Evolutionary conservation across 2,329 filamentous ascomycete genomes (phyloP), one percentile per base, ranked within the genome.

Genomic region (Massarina eburnea): DNA sequence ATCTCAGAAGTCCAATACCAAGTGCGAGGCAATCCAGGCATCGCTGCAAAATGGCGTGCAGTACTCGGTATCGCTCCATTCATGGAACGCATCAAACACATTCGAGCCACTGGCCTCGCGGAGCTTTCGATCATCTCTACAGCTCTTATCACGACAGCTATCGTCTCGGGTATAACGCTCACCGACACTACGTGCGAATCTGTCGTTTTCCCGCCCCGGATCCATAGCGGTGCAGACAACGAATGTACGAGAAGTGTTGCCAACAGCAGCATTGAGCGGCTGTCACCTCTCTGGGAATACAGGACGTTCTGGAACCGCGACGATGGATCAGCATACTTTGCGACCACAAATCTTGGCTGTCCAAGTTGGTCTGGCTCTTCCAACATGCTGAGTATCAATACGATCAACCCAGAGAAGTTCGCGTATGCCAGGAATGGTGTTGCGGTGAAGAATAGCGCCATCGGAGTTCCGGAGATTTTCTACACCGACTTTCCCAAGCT

Each of bases 141-240:
- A 3, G 44, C 18, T n/a, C 39, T 46, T 15, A 46, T 46, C 26
- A 46, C 44, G 8, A 33, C 44, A 15, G 44, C 44, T 18, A 40
- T 46, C 20, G 39, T 46, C 21, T 39, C 44, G 17, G 44, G 33
- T 8, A 27, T 46, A 14, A 46, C 44, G 2, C 30, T 46, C 12
- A 46, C 44, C 15, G 44, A 46, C 7, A 46, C 44, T 1, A 46
- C 32, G 19, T 46, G 44, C 33, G 8, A 14, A 10, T 18, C 39
- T 21, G 39, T 33, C 7, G 20, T 46, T 10, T 26, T 19, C 15
- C 34, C 44, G 17, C 44, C 44, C 17, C 44, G 44, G 3, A 46
- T 46, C n/a, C 44, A 46, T 26, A 46, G 44, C 19, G 44, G 44
- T 18, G 19, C 44, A 20, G 44, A 46, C 27, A 46, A 37, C 33